Percentiles rank a stretch among this genome's conserved stretches.
These are phyloP conservation scores for Podospora comata DNA, from an alignment of 495 filamentous ascomycete genomes.

Conservation along the genomic window DNA sequence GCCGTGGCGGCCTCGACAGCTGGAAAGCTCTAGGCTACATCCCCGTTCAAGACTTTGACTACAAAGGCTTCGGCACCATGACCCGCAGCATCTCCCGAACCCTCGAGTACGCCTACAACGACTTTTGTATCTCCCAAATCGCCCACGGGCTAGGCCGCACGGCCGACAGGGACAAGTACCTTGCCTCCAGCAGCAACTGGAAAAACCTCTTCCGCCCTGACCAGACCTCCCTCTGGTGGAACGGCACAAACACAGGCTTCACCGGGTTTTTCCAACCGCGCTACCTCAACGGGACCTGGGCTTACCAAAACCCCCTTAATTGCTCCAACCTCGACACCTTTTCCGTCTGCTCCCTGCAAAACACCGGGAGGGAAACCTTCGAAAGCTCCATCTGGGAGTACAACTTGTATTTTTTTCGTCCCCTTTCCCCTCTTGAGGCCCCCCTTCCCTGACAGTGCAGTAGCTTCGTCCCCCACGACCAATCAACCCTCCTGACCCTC, in stretches of 20 bases:
- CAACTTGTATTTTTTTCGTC: conserved; percentile 46
- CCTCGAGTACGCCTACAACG: conserved; percentile 75
- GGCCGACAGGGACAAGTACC: conserved; percentile 59
- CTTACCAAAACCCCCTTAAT: conserved; percentile 64
- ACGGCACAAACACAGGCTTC: conserved; percentile 59
- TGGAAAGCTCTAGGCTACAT: conserved; percentile 71
- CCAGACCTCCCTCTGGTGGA: conserved; percentile 56
- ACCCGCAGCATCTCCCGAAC: conserved; percentile 70
- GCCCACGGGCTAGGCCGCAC: conserved; percentile 53
- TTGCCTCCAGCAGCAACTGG: conserved; percentile 62
- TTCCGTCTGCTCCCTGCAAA: conserved; percentile 60
- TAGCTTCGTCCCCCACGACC: conserved; percentile 67
- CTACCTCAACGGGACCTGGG: conserved; percentile 64
- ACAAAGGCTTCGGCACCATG: conserved; percentile 63
- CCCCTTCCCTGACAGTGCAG: background rate
- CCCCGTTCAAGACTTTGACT: conserved; percentile 65
- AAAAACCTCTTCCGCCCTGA: conserved; percentile 62
- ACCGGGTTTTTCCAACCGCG: conserved; percentile 67
- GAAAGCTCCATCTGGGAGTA: conserved; percentile 73
- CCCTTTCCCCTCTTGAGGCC: background rate
- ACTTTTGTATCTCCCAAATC: conserved; percentile 69
- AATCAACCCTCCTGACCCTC: conserved; percentile 57
- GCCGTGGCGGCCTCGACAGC: conserved; percentile 63
- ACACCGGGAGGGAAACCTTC: conserved; percentile 63
- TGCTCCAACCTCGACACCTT: conserved; percentile 55